Base-by-base conservation (phyloP, 2,329 filamentous ascomycete genomes). In the Orbilia brochopaga region DNA sequence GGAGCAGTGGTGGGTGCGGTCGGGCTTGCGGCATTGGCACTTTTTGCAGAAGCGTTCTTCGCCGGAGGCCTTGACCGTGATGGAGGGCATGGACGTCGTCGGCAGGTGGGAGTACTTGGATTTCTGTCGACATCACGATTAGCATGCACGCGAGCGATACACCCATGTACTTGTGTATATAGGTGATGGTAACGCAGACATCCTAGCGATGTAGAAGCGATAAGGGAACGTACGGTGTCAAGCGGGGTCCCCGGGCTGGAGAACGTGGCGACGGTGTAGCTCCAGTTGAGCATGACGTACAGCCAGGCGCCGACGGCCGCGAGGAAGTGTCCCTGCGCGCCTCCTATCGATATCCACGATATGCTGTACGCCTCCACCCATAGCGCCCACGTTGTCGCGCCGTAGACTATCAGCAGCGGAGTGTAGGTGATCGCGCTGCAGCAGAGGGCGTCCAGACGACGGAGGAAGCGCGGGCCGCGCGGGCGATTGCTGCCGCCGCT, bases 1-100 rank as follows among this genome's bases (percentile, higher is more conserved):
- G 10, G 91, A 96, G 84, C 94, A 99, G 82, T 99, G 94, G 80
- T 99, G 94, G 32, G 93, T 88, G 73, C 94, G 90, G 81, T 99
- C 94, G 46, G 94, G 94, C 82, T 99, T 99, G 74, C 90, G 87
- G 58, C 88, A 88, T 81, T 95, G 90, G 80, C 94, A 99, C 81
- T 99, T 99, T 82, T 97, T 97, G 84, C 94, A 99, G 82, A 89
- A 97, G 62, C 94, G 87, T 58, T 90, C 81, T 77, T 90, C 90
- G 76, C 94, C 94, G 46, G 90, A 92, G 65, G 91, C 89, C 81
- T 94, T 99, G 78, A 97, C 94, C 0, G 93, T 97, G 77, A 96
- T 90, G 7, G 90, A 89, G 64, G 87, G 84, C 56, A 82, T 79
- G n/a, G 81, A 87, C 72, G 86, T 84, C n/a, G 89, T 90, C 0